phyloP scores from a whole-genome alignment of 2,329 filamentous ascomycete genomes.

The Periconia digitata region DNA sequence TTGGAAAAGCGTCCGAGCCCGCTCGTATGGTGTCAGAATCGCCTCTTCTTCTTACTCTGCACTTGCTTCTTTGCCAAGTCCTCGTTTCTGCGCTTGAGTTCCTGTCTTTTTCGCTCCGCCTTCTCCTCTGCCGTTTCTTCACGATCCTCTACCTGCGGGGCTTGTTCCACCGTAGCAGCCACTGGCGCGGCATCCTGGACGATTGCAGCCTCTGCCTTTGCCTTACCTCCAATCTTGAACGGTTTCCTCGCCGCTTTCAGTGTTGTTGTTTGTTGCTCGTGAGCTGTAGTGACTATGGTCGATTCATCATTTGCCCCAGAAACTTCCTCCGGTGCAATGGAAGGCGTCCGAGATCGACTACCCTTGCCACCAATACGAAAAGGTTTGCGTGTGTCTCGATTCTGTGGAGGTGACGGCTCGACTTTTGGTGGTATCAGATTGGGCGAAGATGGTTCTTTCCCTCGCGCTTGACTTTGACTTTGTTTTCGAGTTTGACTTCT shows the following conservation, averaged over 20 bases:
- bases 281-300: neutral
- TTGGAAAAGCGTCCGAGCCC: too few species aligned
- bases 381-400: slow-evolving; percentile 20
- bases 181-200: slow-evolving; percentile 1
- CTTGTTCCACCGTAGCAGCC: slow-evolving; percentile 2
- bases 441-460: neutral
- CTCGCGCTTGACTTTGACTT: slow-evolving; percentile 14
- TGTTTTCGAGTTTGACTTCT: slow-evolving; percentile 7
- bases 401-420: slow-evolving; percentile 1
- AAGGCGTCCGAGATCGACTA: slow-evolving; percentile 11
- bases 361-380: slow-evolving; percentile 35
- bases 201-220: slow-evolving; percentile 5
- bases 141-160: slow-evolving; percentile 15
- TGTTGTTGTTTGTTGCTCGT: slow-evolving; percentile 2
- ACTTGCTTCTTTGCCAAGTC: slow-evolving; percentile 55
- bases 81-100: slow-evolving; percentile 59
- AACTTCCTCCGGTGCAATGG: slow-evolving; percentile 1
- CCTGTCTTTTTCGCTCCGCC: slow-evolving; percentile 57
- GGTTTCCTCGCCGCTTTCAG: slow-evolving; percentile 16
- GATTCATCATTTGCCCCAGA: neutral
- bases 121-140: slow-evolving; percentile 53
- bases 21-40: slow-evolving; percentile 35
- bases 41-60: slow-evolving; percentile 36
- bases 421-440: neutral
- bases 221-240: slow-evolving; percentile 40